Evolutionary conservation across 305 asterid genomes (phyloP), one percentile per base, ranked within the genome.

Genomic region (Fraxinus sp.): DNA sequence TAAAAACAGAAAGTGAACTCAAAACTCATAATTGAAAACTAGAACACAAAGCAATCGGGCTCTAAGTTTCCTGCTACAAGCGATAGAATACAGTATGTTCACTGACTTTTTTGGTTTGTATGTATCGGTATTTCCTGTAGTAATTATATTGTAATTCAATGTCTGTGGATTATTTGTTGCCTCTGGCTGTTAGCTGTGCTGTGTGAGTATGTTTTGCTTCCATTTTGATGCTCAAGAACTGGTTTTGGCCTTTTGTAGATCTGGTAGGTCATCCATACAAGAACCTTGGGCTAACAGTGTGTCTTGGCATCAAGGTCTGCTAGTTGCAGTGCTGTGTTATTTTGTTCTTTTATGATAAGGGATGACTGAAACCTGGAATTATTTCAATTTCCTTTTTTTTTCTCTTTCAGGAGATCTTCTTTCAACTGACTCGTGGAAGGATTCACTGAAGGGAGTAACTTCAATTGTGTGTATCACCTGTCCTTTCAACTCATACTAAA

Each of bases 241-340:
- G 79, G 76, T 76, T 79, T 57, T 49, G 83, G 64, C 74, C 79
- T 83, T 85, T 82, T 91, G 87, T 89, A 95, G 99, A 88, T 89
- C 96, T 1, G 99, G 99, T 72, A 90, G 95, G 89, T 74, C 98
- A 78, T 80, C 93, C 26, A 84, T 92, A 82, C 89, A 90, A 86
- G 99, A 95, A 78, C 66, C 97, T 32, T 95, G 99, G 99, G 97
- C 91, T 78, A 90, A 82, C 89, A 89, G 37, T 68, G 91, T 94
- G 84, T 86, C 75, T 32, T 95, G 99, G 99, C 95, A 94, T 89
- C 93, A 93, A 93, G 99, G 99, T 95, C 82, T 77, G 35, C 76
- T 79, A 72, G 87, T 84, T 79, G 81, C 82, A 41, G 49, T 81
- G 83, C 78, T 28, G 32, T 79, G 18, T 18, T 24, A 14, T 35